Base-by-base conservation (phyloP, 169 alveolate genomes). In the Plasmodium inui region DNA sequence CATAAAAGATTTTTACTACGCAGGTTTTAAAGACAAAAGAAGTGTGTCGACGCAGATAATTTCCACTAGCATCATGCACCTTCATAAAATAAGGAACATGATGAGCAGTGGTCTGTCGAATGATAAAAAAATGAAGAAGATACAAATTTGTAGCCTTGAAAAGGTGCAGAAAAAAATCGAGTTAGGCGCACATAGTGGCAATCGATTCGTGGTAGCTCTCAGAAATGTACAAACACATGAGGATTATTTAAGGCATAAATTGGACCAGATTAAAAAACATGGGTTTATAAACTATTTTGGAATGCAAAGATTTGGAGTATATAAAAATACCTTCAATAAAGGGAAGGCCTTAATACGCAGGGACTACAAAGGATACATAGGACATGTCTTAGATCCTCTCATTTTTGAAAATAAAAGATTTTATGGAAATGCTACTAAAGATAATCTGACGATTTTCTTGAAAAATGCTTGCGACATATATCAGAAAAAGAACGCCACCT, bases 231-330 rank as follows among this genome's bases (percentile, higher is more conserved):
- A 91, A 82, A 91, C 30, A 28, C 73, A 82, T 82, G 92, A 91
- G 50, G 90, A 91, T 19, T 91, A 91, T 91, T 72, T 91, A 91
- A 91, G 80, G 34, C 76, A 46, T 55, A 81, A 90, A 50, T 70
- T 91, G 73, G 41, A 44, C 9, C 30, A 70, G 72, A 91, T 91
- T 46, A 91, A 91, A 82, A 80, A 82, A 91, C 74, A 81, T 81
- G 95, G 95, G 34, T 91, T 91, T 26, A 91, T 91, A 41, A 91
- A 91, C 46, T 91, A 91, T 91, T 91, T 91, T 91, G 95, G 95
- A 32, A 91, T 91, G 95, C 95, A 91, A 91, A 44, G 95, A 50
- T 91, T 91, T 91, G 95, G 95, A 22, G 61, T 81, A 9, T 91
- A 91, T 91, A 80, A 82, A 71, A 91, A 91, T 78, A 91, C 95